Evolutionary conservation across 2,329 filamentous ascomycete genomes (phyloP).

Genomic region (Nannizziopsis arthrosporioides): DNA sequence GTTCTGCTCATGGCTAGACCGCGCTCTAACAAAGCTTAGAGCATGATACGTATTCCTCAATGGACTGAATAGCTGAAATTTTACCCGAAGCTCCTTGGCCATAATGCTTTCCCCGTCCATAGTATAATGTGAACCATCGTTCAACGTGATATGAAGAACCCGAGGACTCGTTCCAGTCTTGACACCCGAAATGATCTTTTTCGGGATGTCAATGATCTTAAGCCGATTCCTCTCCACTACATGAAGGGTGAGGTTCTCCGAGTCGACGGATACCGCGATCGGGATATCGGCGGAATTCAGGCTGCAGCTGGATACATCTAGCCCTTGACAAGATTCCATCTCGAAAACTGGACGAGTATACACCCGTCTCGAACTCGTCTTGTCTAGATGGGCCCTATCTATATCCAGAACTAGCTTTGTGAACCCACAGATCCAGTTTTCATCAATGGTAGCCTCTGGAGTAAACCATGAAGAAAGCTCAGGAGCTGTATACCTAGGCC

Average conservation of each 20-base stretch:
- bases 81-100: too few relatives aligned
- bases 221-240: neutral
- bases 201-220: constrained; percentile 1
- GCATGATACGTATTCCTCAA: too few relatives aligned
- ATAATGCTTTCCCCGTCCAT: too few relatives aligned
- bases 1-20: too few relatives aligned
- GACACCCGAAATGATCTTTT: neutral
- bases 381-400: neutral
- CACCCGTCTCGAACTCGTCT: neutral
- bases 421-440: neutral
- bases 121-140: neutral
- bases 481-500: neutral
- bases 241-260: neutral
- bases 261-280: neutral
- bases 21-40: too few relatives aligned
- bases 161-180: neutral
- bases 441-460: neutral
- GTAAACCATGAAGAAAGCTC: neutral
- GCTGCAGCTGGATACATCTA: neutral
- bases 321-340: neutral
- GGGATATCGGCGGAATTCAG: neutral
- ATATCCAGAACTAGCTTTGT: neutral
- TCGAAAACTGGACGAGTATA: neutral
- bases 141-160: neutral
- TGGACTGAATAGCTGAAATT: too few relatives aligned